Evolutionary conservation across 768 basidiomycete species (phyloP).

Genomic region (Phanerochaete carnosa): DNA sequence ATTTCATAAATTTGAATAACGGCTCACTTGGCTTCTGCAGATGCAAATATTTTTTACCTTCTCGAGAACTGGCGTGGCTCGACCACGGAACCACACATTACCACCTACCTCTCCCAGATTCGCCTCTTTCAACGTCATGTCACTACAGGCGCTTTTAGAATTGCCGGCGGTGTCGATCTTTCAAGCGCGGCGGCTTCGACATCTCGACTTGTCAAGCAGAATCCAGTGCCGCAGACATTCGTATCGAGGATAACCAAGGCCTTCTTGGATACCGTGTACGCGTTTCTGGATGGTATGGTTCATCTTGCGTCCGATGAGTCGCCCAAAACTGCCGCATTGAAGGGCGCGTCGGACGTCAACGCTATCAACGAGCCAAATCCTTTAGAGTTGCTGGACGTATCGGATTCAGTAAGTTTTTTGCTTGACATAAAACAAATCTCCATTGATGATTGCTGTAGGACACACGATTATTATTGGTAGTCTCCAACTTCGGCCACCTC

Average conservation of each 20-base stretch:
- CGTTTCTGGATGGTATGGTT: conserved; percentile 83
- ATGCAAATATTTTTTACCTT: conserved; percentile 76
- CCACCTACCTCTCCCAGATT: conserved; percentile 72
- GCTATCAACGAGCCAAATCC: conserved; percentile 42
- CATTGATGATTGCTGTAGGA: conserved; percentile 50
- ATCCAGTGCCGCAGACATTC: conserved; percentile 59
- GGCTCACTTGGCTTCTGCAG: conserved; percentile 39
- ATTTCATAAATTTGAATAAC: not conserved
- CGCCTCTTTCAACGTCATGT: conserved; percentile 80
- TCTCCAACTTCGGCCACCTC: conserved; percentile 85
- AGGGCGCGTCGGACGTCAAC: conserved; percentile 28
- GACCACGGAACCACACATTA: conserved; percentile 58
- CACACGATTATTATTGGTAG: conserved; percentile 78
- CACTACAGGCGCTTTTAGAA: conserved; percentile 70
- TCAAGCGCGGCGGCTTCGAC: conserved; percentile 39
- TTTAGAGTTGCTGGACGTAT: conserved; percentile 56
- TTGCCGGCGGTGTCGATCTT: conserved; percentile 74
- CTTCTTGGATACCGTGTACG: conserved; percentile 83
- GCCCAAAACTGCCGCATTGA: conserved; percentile 40
- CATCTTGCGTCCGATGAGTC: conserved; percentile 74
- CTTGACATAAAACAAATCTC: not conserved
- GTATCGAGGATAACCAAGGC: conserved; percentile 74
- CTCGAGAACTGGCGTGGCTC: conserved; percentile 85
- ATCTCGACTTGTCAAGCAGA: conserved; percentile 54
- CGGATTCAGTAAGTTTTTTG: conserved; percentile 49